Evolutionary conservation across 768 basidiomycete species (phyloP).

Genomic region (Brasilioporus rufonigricans): DNA sequence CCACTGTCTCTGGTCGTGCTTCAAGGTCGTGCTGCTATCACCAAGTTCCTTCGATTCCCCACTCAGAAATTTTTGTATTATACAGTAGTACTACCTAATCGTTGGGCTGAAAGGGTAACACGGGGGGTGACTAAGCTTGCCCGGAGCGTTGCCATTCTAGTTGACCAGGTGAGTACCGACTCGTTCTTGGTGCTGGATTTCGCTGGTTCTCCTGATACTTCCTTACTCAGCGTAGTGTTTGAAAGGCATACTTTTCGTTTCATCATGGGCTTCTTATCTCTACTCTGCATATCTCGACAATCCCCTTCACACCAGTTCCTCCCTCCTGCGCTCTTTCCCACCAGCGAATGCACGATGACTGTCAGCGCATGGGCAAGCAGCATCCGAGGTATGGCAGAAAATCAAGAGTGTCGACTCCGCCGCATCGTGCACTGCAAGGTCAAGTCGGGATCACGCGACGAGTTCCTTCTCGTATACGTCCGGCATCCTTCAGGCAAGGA

Average conservation of each 20-base stretch:
- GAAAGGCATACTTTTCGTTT: neutral
- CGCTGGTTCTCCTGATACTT: neutral
- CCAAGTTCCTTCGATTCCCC: too few relatives aligned
- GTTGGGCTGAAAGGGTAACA: too few relatives aligned
- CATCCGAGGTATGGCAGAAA: neutral
- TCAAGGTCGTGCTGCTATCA: too few relatives aligned
- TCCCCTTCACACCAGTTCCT: neutral
- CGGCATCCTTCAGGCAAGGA: neutral
- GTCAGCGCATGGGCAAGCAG: neutral
- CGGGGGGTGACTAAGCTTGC: too few relatives aligned
- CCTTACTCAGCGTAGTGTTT: neutral
- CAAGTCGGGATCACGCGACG: neutral
- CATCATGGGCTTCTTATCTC: neutral
- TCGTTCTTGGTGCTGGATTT: too few relatives aligned
- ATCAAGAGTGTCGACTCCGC: neutral
- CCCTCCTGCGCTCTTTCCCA: slow-evolving; percentile 1
- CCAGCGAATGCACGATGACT: neutral
- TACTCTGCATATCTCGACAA: neutral
- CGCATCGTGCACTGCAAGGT: slow-evolving; percentile 5
- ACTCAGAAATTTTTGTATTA: too few relatives aligned
- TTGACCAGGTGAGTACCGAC: too few relatives aligned
- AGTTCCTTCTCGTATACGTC: slow-evolving; percentile 1
- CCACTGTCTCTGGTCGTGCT: too few relatives aligned
- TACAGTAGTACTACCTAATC: too few relatives aligned
- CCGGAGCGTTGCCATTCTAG: too few relatives aligned